Base-by-base conservation (phyloP, 2,329 filamentous ascomycete genomes). In the Epicoccum nigrum region DNA sequence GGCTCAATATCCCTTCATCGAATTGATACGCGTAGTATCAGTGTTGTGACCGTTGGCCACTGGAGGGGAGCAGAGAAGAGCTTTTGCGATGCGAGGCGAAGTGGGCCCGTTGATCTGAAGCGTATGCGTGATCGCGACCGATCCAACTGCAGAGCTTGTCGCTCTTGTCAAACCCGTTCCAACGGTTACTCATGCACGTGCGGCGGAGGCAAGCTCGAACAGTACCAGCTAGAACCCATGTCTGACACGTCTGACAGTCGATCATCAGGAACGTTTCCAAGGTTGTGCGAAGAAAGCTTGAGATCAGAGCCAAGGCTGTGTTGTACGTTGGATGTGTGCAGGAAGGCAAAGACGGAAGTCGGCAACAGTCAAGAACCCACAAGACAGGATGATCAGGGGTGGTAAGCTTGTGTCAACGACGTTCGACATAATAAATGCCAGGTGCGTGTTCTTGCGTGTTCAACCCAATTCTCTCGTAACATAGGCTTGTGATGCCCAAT, bases 371-470 rank as follows among this genome's bases (percentile, higher is more conserved):
- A 41, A 51, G 48, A 45, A 32, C 9, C 8, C 35, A 38, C 32
- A 46, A 52, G 49, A 43, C 42, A 16, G 15, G 7, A 49, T n/a
- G 32, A 38, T 49, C 39, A 16, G 43, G 34, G 41, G 35, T 6
- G 9, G 32, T 23, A 48, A 59, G 56, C 54, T 59, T 59, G 39
- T 50, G n/a, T 51, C 32, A 8, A 59, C 56, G 31, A 55, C 51
- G 7, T 23, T 43, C 30, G 20, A 31, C 20, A 32, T 9, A 25
- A 7, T n/a, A n/a, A n/a, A n/a, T n/a, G n/a, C n/a, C n/a, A n/a
- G n/a, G n/a, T n/a, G n/a, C n/a, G n/a, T n/a, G n/a, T n/a, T n/a
- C n/a, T n/a, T n/a, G n/a, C n/a, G n/a, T n/a, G n/a, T n/a, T n/a
- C n/a, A n/a, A n/a, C n/a, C n/a, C n/a, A n/a, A n/a, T n/a, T n/a